Conservation (phyloP, 169 alveolate genomes). For the Eimeria praecox region DNA sequence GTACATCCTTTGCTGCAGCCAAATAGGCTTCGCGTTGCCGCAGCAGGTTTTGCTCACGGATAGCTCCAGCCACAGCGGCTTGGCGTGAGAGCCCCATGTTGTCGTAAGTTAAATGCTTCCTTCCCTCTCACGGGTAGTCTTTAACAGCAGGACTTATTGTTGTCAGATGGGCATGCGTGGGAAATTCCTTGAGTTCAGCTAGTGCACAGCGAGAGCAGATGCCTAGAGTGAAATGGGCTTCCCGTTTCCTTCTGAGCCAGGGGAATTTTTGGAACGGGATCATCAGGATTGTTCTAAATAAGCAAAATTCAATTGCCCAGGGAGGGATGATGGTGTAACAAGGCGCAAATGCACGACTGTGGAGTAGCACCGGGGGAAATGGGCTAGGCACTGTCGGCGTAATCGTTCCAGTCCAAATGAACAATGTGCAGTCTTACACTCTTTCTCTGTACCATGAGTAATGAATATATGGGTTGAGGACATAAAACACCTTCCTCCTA, state of each 20-base stretch:
- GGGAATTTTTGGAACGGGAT: not conserved
- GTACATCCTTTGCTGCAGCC: conserved; percentile 52
- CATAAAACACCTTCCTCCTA: not conserved
- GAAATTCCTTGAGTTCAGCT: not conserved
- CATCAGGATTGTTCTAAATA: not conserved
- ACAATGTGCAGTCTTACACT: not conserved
- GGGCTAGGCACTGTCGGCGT: not conserved
- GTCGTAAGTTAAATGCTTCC: not conserved
- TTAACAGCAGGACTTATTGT: not conserved
- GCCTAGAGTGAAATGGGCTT: not conserved
- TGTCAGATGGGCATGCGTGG: not conserved
- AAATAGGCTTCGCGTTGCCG: conserved; percentile 61
- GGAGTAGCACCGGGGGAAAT: not conserved
- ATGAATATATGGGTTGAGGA: not conserved
- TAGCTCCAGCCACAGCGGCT: conserved; percentile 50
- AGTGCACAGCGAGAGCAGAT: not conserved
- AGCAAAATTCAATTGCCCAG: not conserved
- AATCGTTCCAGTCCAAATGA: not conserved
- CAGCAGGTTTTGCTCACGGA: conserved; percentile 44
- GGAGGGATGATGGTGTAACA: not conserved
- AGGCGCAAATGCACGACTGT: not conserved
- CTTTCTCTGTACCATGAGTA: not conserved
- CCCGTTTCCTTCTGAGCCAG: not conserved
- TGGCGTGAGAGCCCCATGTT: conserved; percentile 61
- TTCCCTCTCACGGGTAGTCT: not conserved